Base-by-base conservation (phyloP, 139 green algal species). In the Coelastrella sp. region DNA sequence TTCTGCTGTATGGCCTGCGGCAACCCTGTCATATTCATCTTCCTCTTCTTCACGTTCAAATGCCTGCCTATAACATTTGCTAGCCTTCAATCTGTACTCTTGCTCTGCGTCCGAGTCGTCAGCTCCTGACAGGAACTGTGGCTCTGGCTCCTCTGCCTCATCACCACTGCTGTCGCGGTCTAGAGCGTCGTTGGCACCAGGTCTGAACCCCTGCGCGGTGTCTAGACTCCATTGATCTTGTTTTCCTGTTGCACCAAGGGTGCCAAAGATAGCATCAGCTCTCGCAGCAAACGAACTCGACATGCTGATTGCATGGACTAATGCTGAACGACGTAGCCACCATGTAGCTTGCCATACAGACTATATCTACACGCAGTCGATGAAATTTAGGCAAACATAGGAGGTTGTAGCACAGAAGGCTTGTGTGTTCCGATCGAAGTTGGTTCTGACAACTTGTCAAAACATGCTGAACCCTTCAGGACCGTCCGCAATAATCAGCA, bases 1-100 rank as follows among this genome's bases (percentile, higher is more conserved):
- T 21, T 69, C 30, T 40, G 30, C 62, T 41, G 8, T 38, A 53
- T 40, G 40, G 6, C 66, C 64, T 23, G 86, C 76, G 6, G 86
- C 86, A 23, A 87, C 32, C n/a, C 53, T 40, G 63, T 90, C 86
- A 63, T 50, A 90, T 45, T 87, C 81, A 43, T 90, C 86, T 35
- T 87, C 74, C 11, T 90, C 86, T 2, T 76, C 63, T 45, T 90
- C 86, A 1, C 45, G 45, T 25, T 87, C 86, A 79, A 90, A 90
- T 2, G 86, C 86, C 0, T 59, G 74, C 7, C 81, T 27, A 6
- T 78, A 87, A 1, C 38, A 38, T 34, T 69, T 41, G 41, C 5
- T 78, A 51, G 5, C 64, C 41, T 5, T 75, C 73, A 38, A 17
- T 15, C 30, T 69, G 21, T 69, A 69, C 21, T 27, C 7, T 71